Base-by-base conservation (phyloP, 2,329 filamentous ascomycete genomes). In the Paramyrothecium sp. region DNA sequence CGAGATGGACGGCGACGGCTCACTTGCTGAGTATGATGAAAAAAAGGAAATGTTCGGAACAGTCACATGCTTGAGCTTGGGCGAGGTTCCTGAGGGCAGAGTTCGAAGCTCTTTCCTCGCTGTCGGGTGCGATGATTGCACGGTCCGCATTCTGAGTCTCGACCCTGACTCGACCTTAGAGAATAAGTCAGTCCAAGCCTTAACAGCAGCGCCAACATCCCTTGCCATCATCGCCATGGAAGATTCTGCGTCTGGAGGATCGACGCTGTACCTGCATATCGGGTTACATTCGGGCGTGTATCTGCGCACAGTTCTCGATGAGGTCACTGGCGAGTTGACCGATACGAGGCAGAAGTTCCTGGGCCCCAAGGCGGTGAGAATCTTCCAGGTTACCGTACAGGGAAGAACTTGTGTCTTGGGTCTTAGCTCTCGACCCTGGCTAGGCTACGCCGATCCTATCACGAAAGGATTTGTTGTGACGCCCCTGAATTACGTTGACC, bases 281-380 rank as follows among this genome's bases (percentile, higher is more conserved):
- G 96, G 95, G 56, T 83, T 99, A 2, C 89, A 95, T 70, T 98
- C 93, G 30, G 95, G 96, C 56, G 92, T 99, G 12, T 99, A 99
- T 70, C 85, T 99, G 22, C 87, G 96, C 49, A 98, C 95, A 0
- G 91, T 97, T 7, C 79, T 99, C 17, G 95, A 99, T 67, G 96
- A 98, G 69, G 86, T 97, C 46, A 98, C 93, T 3, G 96, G 96
- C 58, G 95, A 99, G 71, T 81, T 99, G 38, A 96, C 93, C 2
- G 94, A 99, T 70, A 98, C 94, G 0, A 84, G 95, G 50, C 95
- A 95, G 59, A 92, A 96, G 56, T 99, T 99, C 75, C 80, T 99
- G 10, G 96, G 96, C 0, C 90, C 93, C 0, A 95, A 95, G 65
- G 86, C 91, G 26, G 93, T 96, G 48, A 92, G 91, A 64, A 82